These are phyloP conservation scores for Excoecaria cochinchinensis DNA, from an alignment of 345 rosid species.

Conservation along the genomic window DNA sequence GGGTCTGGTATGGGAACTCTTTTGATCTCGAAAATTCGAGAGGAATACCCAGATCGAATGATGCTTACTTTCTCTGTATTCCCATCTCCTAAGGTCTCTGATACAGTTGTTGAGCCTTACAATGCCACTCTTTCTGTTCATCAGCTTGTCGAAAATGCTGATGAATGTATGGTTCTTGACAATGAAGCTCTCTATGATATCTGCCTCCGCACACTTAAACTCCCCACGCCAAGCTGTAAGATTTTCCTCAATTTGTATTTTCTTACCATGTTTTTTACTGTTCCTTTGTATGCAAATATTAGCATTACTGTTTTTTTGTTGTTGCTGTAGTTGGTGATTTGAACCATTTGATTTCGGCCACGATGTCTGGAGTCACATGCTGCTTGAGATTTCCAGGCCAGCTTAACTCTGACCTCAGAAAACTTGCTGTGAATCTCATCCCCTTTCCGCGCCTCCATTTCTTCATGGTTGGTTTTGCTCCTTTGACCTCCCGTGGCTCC, in stretches of 20 bases:
- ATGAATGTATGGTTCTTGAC: constrained; percentile 67
- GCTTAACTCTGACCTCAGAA: constrained; percentile 66
- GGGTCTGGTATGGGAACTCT: constrained; percentile 72
- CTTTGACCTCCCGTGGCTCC: constrained; percentile 52
- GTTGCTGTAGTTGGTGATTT: constrained; percentile 54
- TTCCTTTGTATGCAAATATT: background rate
- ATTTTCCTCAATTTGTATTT: background rate
- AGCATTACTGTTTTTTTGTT: background rate
- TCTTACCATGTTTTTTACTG: background rate
- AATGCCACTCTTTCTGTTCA: constrained; percentile 65
- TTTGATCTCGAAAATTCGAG: constrained; percentile 62
- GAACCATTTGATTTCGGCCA: constrained; percentile 69
- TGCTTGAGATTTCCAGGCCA: constrained; percentile 76
- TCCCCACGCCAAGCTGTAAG: constrained; percentile 62
- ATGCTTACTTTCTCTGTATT: constrained; percentile 73
- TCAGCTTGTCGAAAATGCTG: constrained; percentile 67
- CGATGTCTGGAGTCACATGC: constrained; percentile 77
- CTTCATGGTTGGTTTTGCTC: constrained; percentile 61
- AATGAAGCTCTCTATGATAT: constrained; percentile 67
- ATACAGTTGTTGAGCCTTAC: constrained; percentile 68
- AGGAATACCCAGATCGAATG: constrained; percentile 74
- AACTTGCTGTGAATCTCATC: constrained; percentile 62
- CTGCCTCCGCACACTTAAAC: constrained; percentile 65
- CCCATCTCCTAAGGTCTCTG: constrained; percentile 75
- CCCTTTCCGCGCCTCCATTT: constrained; percentile 58